A percentile compares a stretch with the other conserved stretches of the same genome.
phyloP scores from a whole-genome alignment of 2,329 filamentous ascomycete genomes.

The Orbilia ellipsospora region DNA sequence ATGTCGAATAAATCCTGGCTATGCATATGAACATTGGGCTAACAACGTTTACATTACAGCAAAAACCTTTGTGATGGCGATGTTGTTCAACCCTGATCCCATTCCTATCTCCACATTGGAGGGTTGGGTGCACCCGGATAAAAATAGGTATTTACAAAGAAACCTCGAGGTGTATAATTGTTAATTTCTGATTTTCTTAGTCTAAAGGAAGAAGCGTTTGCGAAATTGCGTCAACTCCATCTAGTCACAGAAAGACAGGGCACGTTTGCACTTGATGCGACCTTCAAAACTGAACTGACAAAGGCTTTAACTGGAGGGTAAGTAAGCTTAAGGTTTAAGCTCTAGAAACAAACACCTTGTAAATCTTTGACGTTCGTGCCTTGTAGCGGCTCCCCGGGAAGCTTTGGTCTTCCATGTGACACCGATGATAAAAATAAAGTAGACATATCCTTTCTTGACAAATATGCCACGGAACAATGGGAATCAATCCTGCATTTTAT shows the following conservation, averaged over 20 bases:
- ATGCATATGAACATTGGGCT: not conserved
- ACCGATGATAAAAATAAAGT: slow-evolving; percentile 72
- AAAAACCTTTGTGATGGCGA: slow-evolving; percentile 94
- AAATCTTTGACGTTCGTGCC: not conserved
- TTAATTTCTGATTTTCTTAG: slow-evolving; percentile 67
- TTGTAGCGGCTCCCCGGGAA: slow-evolving; percentile 75
- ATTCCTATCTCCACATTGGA: slow-evolving; percentile 84
- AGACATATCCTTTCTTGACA: slow-evolving; percentile 79
- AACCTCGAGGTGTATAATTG: slow-evolving; percentile 3
- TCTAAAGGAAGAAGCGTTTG: slow-evolving; percentile 84
- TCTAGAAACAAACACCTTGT: not conserved
- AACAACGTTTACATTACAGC: slow-evolving; percentile 64
- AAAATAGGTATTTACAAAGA: slow-evolving; percentile 66
- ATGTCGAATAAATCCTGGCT: not conserved
- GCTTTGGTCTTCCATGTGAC: slow-evolving; percentile 85
- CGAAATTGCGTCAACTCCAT: slow-evolving; percentile 84
- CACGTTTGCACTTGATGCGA: slow-evolving; percentile 72
- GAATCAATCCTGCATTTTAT: slow-evolving; percentile 96
- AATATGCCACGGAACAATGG: slow-evolving; percentile 89
- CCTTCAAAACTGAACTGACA: slow-evolving; percentile 84
- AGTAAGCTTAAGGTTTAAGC: not conserved
- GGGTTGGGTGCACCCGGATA: slow-evolving; percentile 80
- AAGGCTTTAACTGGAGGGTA: slow-evolving; percentile 84
- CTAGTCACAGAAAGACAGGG: slow-evolving; percentile 72
- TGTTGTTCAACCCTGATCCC: slow-evolving; percentile 88